Evolutionary conservation across 495 filamentous ascomycete species (phyloP), one percentile per base, ranked within the genome.

Genomic region (Viridothelium virens): DNA sequence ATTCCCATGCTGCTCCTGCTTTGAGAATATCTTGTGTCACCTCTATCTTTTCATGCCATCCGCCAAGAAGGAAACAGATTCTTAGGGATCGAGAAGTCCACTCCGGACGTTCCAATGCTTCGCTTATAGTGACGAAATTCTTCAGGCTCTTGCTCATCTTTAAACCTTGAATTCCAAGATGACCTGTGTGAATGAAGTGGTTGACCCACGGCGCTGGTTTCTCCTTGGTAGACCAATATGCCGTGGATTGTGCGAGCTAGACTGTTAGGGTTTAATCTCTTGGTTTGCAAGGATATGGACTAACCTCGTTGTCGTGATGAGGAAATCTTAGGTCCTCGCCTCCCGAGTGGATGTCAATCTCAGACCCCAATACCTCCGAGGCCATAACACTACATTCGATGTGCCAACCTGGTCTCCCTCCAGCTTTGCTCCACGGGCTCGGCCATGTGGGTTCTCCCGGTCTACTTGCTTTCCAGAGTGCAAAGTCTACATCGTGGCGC

Each of bases 331-430:
- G 82, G 75, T 98, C 94, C 63, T 96, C 88, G 46, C 94, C 94
- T 9, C 94, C 94, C 31, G 90, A 93, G 75, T 97, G 92, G 62
- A 97, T 89, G 77, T 98, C 94, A 76, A 98, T 89, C 64, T 85
- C 79, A 50, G 84, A 79, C 7, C 93, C 94, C 4, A 98, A 80
- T 39, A 89, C 85, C 65, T 91, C 89, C 2, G 88, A 92, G 0
- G 92, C 92, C 94, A 98, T 98, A 1, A 91, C 92, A 0, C 89
- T 94, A 84, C 94, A 98, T 79, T 98, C 93, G 68, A 98, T 97
- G 75, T 97, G 94, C 94, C 91, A 97, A 16, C 94, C 94, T 0
- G 94, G 94, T 25, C 94, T 82, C 36, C 93, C 92, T 25, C 25
- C 25, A 25, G 25, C 25, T 59, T 84, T 79, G 9, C 92, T 91